Evolutionary conservation across 768 basidiomycete genomes (phyloP).

Genomic region (Clavaria fumosa): DNA sequence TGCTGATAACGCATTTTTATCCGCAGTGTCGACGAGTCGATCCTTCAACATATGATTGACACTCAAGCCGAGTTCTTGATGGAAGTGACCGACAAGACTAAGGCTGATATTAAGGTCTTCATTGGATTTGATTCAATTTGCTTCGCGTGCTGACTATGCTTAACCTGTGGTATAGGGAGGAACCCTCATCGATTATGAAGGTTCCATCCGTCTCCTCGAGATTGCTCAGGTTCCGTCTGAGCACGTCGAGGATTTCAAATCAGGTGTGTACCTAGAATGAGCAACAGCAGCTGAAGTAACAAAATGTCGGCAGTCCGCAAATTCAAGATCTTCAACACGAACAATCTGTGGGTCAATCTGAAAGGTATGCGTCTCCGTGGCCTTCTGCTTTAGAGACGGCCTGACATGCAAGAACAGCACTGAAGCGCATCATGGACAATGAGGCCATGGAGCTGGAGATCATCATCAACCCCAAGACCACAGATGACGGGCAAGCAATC

Average conservation of each 20-base stretch:
- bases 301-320: constrained; percentile 30
- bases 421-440: constrained; percentile 80
- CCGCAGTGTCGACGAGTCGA: constrained; percentile 60
- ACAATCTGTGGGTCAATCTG: constrained; percentile 63
- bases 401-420: constrained; percentile 29
- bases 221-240: constrained; percentile 90
- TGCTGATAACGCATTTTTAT: constrained; percentile 11
- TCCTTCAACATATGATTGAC: constrained; percentile 78
- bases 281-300: not conserved
- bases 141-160: not conserved
- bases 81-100: constrained; percentile 96
- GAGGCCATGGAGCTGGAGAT: constrained; percentile 88
- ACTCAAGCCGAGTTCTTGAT: constrained; percentile 75
- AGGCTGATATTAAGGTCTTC: constrained; percentile 46
- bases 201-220: constrained; percentile 76
- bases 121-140: too few species aligned
- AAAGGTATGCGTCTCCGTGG: constrained; percentile 32
- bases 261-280: constrained; percentile 22
- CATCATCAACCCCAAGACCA: constrained; percentile 83
- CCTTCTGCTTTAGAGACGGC: not conserved
- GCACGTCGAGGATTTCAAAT: constrained; percentile 91
- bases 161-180: constrained; percentile 37
- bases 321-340: constrained; percentile 74
- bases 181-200: constrained; percentile 85
- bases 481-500: constrained; percentile 74